Evolutionary conservation across 805 yeast genomes (phyloP), one percentile per base, ranked within the genome.

Genomic region (Schizosaccharomyces osmophilus): DNA sequence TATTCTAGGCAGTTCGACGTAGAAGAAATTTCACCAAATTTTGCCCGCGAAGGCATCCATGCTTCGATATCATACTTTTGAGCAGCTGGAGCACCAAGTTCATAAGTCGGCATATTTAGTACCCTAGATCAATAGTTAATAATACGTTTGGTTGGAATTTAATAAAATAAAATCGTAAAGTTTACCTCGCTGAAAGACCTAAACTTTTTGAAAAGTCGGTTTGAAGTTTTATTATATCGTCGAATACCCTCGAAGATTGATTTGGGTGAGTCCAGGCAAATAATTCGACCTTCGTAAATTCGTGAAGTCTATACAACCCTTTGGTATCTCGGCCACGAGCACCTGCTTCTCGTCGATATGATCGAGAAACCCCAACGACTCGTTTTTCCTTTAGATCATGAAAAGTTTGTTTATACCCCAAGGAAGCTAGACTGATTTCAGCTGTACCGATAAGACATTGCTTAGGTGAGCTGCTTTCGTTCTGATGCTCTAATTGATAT

Each of bases 291-390:
- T 93, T 93, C 11, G 95, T 86, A 70, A 93, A 93, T 72, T 93
- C 98, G 69, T 93, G 98, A 29, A 93, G 97, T 55, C 98, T 75
- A 67, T 93, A 93, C 0, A 93, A 74, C 0, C 98, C 98, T 66
- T 83, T 82, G 0, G 97, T 87, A 65, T 87, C 97, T 65, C 80
- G 80, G 1, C 98, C 98, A 62, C 95, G 79, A 1, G 97, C 93
- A 1, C 97, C 98, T 0, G 98, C 98, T 69, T 93, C 98, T 0
- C 97, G 95, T 64, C 98, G 76, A 69, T 82, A 93, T 64, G 95
- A 81, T 64, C 97, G 76, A 61, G 94, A 84, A 1, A 87, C 76
- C 0, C 97, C 98, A 13, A 82, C 93, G 36, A 79, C 74, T 66
- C 79, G 82, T 15, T 74, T 64, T 0, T 75, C 71, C 0, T 68